phyloP scores from a whole-genome alignment of 2,329 filamentous ascomycete species.

The Shiraia sp. region DNA sequence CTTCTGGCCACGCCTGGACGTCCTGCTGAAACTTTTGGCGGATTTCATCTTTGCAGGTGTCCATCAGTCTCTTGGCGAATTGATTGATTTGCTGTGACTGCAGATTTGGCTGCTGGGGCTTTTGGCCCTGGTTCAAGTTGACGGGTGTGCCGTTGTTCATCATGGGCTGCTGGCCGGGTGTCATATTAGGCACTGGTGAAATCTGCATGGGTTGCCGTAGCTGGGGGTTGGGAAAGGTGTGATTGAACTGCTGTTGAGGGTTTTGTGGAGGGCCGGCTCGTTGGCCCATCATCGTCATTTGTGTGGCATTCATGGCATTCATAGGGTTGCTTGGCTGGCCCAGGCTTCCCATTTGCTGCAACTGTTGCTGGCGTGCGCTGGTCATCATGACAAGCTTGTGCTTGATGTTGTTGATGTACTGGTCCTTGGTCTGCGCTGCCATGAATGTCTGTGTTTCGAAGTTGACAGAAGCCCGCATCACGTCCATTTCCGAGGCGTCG shows the following conservation, averaged over 20 bases:
- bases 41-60: constrained; percentile 53
- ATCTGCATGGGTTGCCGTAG: constrained; percentile 56
- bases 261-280: constrained; percentile 40
- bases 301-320: constrained; percentile 35
- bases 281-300: constrained; percentile 44
- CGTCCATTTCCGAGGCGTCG: constrained; percentile 31
- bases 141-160: constrained; percentile 29
- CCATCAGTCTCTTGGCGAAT: constrained; percentile 53
- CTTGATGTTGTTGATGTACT: constrained; percentile 35
- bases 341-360: constrained; percentile 26
- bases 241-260: constrained; percentile 48
- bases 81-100: constrained; percentile 44
- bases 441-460: constrained; percentile 37
- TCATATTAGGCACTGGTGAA: constrained; percentile 53
- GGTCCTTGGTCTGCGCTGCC: constrained; percentile 32
- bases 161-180: constrained; percentile 36
- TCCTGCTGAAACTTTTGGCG: constrained; percentile 48
- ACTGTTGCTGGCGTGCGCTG: constrained; percentile 32
- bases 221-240: constrained; percentile 52
- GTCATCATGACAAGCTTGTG: constrained; percentile 35
- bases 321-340: constrained; percentile 31
- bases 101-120: constrained; percentile 37
- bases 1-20: constrained; percentile 50
- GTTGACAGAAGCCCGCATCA: constrained; percentile 30
- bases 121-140: constrained; percentile 32